Evolutionary conservation across 2,329 filamentous ascomycete genomes (phyloP), one percentile per base, ranked within the genome.

Genomic region (Fusarium sororula): DNA sequence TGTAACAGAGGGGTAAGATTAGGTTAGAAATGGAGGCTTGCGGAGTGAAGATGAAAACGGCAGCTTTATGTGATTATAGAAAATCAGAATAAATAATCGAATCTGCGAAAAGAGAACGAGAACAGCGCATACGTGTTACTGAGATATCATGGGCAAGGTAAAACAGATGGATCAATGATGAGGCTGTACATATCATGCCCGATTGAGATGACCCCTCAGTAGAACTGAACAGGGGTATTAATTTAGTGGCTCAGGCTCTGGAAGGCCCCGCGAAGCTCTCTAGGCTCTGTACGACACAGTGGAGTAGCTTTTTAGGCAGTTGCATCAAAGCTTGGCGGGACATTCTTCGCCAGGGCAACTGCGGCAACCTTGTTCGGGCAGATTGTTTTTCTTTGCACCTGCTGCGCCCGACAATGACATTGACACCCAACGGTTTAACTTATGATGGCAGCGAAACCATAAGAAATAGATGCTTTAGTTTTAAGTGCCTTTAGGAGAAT

Each of bases 291-390:
- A 50, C n/a, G 17, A 37, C 70, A 50, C 66, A 48, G 70, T 30
- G 44, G 71, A 37, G 50, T 53, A 14, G n/a, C 30, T 7, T 14
- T 18, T 20, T 37, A 26, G 50, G 65, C 58, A 67, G 38, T 51
- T 57, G 32, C 53, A 55, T 24, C 13, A 42, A 53, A 26, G 50
- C 24, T 44, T 48, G 56, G 55, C 68, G 54, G n/a, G 32, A 13
- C 42, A 39, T 69, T 48, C 53, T 60, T 74, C 59, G 54, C 74
- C 68, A 68, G 71, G 76, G 76, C 76, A 77, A 78, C 76, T 78
- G 65, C 66, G 67, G 74, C 68, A 75, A 68, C 73, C 68, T 48
- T 75, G 38, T 47, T 60, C 44, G 50, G 47, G 50, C 37, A 55
- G 35, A n/a, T 69, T 74, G 73, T 74, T 75, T 75, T 70, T 66